A percentile compares a stretch with the other conserved stretches of the same genome.
Evolutionary conservation across 192 early-diverging fungal species (phyloP).

Genomic region (Podila minutissima): DNA sequence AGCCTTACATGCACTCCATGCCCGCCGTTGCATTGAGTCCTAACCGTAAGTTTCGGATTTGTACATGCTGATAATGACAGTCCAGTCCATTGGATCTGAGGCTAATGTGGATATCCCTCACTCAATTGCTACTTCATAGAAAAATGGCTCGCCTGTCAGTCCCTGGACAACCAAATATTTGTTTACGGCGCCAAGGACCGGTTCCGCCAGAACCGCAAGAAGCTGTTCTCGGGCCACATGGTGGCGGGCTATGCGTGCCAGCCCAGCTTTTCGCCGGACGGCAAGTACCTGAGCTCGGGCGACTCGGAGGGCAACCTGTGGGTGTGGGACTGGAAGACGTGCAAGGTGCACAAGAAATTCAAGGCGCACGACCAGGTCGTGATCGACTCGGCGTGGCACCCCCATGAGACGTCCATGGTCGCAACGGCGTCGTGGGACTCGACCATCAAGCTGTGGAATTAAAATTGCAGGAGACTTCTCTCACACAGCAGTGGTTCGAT

Average conservation of each 20-base stretch:
- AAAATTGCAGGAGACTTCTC: neutral
- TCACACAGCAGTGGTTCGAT: too few relatives aligned
- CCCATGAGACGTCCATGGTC: constrained; percentile 90
- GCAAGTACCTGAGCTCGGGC: constrained; percentile 85
- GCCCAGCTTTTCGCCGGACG: constrained; percentile 92
- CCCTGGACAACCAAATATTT: constrained; percentile 96
- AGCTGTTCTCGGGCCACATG: constrained; percentile 91
- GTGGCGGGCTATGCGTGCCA: constrained; percentile 98
- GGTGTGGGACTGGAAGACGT: constrained; percentile 98
- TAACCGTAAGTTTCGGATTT: constrained; percentile 69
- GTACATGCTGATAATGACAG: neutral
- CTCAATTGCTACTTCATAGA: constrained; percentile 54
- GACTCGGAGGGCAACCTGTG: constrained; percentile 93
- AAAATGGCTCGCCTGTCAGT: constrained; percentile 95
- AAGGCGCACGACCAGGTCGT: constrained; percentile 94
- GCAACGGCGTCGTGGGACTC: constrained; percentile 97
- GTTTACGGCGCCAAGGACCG: constrained; percentile 89
- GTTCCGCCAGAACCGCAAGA: constrained; percentile 90
- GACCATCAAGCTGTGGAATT: constrained; percentile 88
- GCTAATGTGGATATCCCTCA: neutral
- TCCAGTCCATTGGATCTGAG: too few relatives aligned
- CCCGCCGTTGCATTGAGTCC: constrained; percentile 91
- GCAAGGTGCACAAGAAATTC: constrained; percentile 85
- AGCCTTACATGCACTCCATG: constrained; percentile 97
- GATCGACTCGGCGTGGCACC: constrained; percentile 95